Evolutionary conservation across 2,329 filamentous ascomycete genomes (phyloP).

Genomic region (Clonostachys byssicola): DNA sequence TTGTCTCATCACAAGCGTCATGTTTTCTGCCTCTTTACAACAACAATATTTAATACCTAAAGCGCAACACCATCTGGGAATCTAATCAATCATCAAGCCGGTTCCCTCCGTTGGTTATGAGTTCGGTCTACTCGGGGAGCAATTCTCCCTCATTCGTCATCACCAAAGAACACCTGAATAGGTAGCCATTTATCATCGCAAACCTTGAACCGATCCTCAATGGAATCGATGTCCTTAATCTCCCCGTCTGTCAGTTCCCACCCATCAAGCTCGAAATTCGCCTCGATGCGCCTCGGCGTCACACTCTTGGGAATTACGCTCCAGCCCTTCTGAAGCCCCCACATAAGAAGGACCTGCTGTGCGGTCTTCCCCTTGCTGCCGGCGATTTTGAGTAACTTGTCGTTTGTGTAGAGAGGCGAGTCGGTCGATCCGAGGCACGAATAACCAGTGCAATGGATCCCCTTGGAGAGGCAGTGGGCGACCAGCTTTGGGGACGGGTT

Average conservation of each 20-base stretch:
- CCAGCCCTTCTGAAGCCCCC: constrained; percentile 78
- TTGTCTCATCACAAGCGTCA: too few species aligned
- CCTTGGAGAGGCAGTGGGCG: constrained; percentile 66
- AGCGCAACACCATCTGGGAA: too few species aligned
- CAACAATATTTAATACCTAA: too few species aligned
- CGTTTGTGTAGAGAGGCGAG: constrained; percentile 66
- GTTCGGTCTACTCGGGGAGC: too few species aligned
- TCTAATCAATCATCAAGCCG: too few species aligned
- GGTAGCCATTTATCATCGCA: constrained; percentile 73
- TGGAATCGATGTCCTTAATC: constrained; percentile 60
- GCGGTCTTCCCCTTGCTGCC: constrained; percentile 62
- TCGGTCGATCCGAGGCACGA: constrained; percentile 69
- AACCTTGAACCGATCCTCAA: constrained; percentile 78
- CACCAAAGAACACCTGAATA: constrained; percentile 76
- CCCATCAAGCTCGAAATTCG: constrained; percentile 71
- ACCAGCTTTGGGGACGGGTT: constrained; percentile 78
- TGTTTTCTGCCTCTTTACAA: too few species aligned
- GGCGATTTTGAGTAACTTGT: constrained; percentile 58
- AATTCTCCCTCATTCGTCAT: constrained; percentile 56
- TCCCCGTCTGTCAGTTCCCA: constrained; percentile 73
- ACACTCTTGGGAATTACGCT: constrained; percentile 85
- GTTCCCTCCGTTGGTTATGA: too few species aligned
- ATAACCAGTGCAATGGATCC: constrained; percentile 72
- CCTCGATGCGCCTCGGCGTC: constrained; percentile 67
- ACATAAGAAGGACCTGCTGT: constrained; percentile 74